Base-by-base conservation (phyloP, 345 rosid genomes). In the Balakata baccata region DNA sequence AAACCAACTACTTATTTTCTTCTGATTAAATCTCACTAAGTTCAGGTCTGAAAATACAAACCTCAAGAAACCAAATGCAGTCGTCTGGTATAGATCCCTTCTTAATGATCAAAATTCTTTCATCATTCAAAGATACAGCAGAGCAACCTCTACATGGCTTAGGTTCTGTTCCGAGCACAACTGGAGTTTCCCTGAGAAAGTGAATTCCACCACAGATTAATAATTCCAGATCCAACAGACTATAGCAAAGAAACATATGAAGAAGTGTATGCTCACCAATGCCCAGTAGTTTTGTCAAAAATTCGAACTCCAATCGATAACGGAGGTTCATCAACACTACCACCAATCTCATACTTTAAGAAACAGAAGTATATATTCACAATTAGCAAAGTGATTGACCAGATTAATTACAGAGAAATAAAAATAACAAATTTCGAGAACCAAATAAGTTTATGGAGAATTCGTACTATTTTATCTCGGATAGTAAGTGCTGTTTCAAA, bases 61-160 rank as follows among this genome's bases (percentile, higher is more conserved):
- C 99, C 97, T 95, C 99, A 8, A 95, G 98, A 83, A 95, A 95
- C 96, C 96, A 95, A 66, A 89, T 66, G 80, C 87, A 87, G 88
- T 86, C 99, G 74, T 85, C 89, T 22, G 88, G 75, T 49, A 81
- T 75, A 29, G 96, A 80, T 18, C 87, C 97, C 81, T 85, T 87
- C 83, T 85, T 89, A 74, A 95, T 83, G 64, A 92, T 83, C 82
- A 95, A 77, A 37, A 95, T 85, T 61, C 92, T 86, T 69, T 91
- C 94, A 37, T 85, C 83, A 74, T 84, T 84, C 57, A 89, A 65
- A 68, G 78, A 78, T 47, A 91, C 79, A 29, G 92, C 90, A 5
- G 87, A 86, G 79, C 82, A 86, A 37, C 87, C 89, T 74, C 87
- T 84, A 81, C 91, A 82, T 51, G 87, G 74, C 64, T 84, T 81